phyloP scores from a whole-genome alignment of 176 grass and related monocot species.

The Lolium perenne region DNA sequence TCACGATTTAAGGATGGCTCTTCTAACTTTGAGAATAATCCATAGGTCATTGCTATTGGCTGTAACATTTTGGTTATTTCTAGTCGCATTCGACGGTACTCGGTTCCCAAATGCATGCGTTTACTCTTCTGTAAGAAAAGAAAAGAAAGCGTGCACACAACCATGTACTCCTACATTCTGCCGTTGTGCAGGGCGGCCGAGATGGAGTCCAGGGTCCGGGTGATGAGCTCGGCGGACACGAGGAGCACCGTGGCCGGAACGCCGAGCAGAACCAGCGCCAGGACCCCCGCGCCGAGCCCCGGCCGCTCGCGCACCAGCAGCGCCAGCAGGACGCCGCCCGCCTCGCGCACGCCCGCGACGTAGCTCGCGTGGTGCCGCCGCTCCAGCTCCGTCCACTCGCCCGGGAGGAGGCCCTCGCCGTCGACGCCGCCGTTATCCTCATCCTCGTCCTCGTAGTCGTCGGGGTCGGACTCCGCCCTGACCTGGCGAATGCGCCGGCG shows the following conservation, averaged over 20 bases:
- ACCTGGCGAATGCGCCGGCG: conserved; percentile 60
- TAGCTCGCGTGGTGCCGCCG: conserved; percentile 62
- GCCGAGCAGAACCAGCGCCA: conserved; percentile 56
- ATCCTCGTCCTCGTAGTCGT: conserved; percentile 8
- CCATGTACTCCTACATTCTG: background rate
- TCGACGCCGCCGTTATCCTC: background rate
- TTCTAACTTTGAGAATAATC: no score
- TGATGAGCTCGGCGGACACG: conserved; percentile 29
- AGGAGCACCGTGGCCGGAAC: conserved; percentile 58
- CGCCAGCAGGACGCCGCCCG: conserved; percentile 51
- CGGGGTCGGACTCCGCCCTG: conserved; percentile 17
- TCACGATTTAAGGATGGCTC: no score
- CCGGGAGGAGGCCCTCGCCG: background rate
- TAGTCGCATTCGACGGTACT: no score
- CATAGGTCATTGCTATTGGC: background rate
- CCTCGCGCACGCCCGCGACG: conserved; percentile 51
- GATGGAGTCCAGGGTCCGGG: background rate
- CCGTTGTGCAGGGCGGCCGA: background rate
- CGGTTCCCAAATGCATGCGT: background rate
- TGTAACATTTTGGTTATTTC: background rate
- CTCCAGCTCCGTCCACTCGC: conserved; percentile 66
- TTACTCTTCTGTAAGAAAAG: background rate
- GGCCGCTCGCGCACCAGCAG: conserved; percentile 61
- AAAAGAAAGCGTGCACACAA: background rate
- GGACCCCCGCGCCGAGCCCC: conserved; percentile 46